A percentile compares a stretch with the other conserved stretches of the same genome.
Conservation (phyloP, 2,329 filamentous ascomycete species). For the Epichloe gansuensis region DNA sequence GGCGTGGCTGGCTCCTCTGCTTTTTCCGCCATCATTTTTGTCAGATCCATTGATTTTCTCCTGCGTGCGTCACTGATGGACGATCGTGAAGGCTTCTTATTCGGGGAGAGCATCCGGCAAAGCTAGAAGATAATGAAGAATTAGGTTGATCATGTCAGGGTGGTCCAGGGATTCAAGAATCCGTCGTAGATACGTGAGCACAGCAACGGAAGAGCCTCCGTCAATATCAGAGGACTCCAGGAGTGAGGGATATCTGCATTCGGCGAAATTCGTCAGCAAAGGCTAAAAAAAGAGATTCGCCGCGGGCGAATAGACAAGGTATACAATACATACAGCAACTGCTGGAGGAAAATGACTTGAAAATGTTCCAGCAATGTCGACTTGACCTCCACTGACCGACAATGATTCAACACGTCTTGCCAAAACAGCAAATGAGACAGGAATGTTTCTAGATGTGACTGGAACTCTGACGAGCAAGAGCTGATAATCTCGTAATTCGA, state of each 20-base stretch:
- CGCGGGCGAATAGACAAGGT: neutral
- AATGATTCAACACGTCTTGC: slow-evolving; percentile 97
- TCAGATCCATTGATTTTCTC: slow-evolving; percentile 78
- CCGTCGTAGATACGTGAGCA: slow-evolving; percentile 81
- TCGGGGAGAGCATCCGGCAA: slow-evolving; percentile 47
- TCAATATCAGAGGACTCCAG: slow-evolving; percentile 95
- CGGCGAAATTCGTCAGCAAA: neutral
- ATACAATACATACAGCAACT: slow-evolving; percentile 57
- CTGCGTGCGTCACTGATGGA: slow-evolving; percentile 59
- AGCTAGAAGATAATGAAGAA: slow-evolving; percentile 82
- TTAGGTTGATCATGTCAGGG: slow-evolving; percentile 85
- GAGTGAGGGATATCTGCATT: slow-evolving; percentile 73
- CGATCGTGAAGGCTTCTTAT: slow-evolving; percentile 29
- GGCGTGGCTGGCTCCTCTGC: slow-evolving; percentile 66
- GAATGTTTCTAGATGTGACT: slow-evolving; percentile 83
- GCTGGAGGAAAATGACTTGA: slow-evolving; percentile 89
- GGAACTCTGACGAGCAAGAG: slow-evolving; percentile 63
- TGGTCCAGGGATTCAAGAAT: slow-evolving; percentile 89
- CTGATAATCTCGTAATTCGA: slow-evolving; percentile 59
- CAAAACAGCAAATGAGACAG: slow-evolving; percentile 92
- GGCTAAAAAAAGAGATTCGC: neutral
- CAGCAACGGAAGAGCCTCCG: slow-evolving; percentile 90
- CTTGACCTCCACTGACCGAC: slow-evolving; percentile 81
- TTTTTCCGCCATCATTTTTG: slow-evolving; percentile 65
- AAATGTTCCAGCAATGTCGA: slow-evolving; percentile 93